Base-by-base conservation (phyloP, 768 basidiomycete species). In the Scleroderma citrinum region DNA sequence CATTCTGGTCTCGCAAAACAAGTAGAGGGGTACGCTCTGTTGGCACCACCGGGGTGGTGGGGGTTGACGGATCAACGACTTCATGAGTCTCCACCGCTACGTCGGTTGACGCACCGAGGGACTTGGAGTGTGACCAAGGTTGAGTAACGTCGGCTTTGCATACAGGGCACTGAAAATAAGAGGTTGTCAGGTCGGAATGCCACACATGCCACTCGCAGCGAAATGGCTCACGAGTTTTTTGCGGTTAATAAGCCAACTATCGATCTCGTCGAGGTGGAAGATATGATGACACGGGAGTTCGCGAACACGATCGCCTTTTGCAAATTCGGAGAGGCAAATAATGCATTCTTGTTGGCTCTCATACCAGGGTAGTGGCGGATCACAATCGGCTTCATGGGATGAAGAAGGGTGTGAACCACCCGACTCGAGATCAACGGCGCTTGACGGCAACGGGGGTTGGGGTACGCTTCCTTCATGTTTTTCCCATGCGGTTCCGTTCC, bases 221-320 rank as follows among this genome's bases (percentile, higher is more conserved):
- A 23, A 34, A 50, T 4, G 13, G 74, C 86, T 61, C 60, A 94
- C 93, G 66, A 95, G 69, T 73, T 96, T 96, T 74, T 93, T 91
- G 66, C 90, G 81, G 52, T 87, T 82, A 48, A 94, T 85, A 51
- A 98, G 69, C 95, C 95, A 98, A 55, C 85, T 78, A 63, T 93
- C 92, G 34, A 96, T 81, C 64, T 97, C 95, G 31, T 84, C 77
- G 39, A 90, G 77, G 68, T 98, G 95, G 70, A 96, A 98, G 47
- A 98, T 83, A 64, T 98, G 95, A 41, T 88, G 86, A 60, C 95
- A 98, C 1, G 95, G 95, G 35, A 97, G 64, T 45, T 94, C 89
- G 57, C 94, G 81, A 37, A 97, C 90, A 58, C 82, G 79, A 63
- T 98, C 95, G 3, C 93, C 93, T 60, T 82, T 82, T 35, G 71